Evolutionary conservation across 768 basidiomycete species (phyloP).

Genomic region (Panus rudis): DNA sequence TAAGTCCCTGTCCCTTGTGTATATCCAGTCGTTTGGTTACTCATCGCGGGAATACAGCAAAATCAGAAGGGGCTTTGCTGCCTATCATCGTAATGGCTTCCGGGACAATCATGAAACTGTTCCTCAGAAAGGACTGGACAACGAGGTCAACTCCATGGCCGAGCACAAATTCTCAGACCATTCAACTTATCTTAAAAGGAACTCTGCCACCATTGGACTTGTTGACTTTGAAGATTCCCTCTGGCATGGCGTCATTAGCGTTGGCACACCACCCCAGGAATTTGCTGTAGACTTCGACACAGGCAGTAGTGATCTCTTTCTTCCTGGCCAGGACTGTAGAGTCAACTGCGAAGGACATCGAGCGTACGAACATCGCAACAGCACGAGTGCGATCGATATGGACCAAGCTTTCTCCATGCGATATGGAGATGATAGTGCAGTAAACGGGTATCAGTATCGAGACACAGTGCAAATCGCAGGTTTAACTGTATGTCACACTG

Average conservation of each 20-base stretch:
- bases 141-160: conserved; percentile 3
- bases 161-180: not conserved
- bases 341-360: conserved; percentile 31
- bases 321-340: conserved; percentile 32
- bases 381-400: conserved; percentile 30
- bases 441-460: conserved; percentile 35
- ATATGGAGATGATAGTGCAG: conserved; percentile 45
- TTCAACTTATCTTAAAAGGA: not conserved
- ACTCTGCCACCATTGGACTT: conserved; percentile 7
- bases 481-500: conserved; percentile 26
- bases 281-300: conserved; percentile 33
- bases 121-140: too few relatives aligned
- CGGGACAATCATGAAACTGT: too few relatives aligned
- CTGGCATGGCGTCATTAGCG: conserved; percentile 40
- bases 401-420: conserved; percentile 31
- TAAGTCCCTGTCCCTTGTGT: too few relatives aligned
- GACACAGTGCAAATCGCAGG: conserved; percentile 41
- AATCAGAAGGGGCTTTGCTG: conserved; percentile 2
- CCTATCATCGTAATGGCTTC: conserved; percentile 6
- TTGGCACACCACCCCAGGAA: conserved; percentile 39
- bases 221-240: conserved; percentile 23
- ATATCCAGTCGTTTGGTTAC: too few relatives aligned
- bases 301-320: conserved; percentile 44
- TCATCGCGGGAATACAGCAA: conserved; percentile 1
- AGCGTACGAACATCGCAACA: conserved; percentile 23